phyloP scores from a whole-genome alignment of 352 stramenopile species.

The Phytophthora ohioensis region DNA sequence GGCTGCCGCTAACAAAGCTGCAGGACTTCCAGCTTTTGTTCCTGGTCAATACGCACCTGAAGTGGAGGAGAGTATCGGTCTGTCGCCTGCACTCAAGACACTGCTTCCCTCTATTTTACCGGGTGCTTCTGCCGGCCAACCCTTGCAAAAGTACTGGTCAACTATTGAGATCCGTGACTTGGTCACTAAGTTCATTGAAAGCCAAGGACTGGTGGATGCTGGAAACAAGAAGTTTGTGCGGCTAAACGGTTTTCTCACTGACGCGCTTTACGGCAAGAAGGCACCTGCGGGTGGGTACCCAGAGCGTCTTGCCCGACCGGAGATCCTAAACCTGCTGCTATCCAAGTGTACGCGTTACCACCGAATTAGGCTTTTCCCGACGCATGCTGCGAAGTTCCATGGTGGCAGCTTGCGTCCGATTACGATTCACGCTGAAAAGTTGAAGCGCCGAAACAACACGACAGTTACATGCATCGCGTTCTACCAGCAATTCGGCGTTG shows the following conservation, averaged over 20 bases:
- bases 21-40: constrained; percentile 51
- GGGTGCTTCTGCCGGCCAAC: constrained; percentile 25
- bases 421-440: constrained; percentile 67
- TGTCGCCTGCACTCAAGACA: constrained; percentile 63
- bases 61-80: constrained; percentile 70
- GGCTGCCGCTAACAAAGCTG: constrained; percentile 45
- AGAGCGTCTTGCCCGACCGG: constrained; percentile 60
- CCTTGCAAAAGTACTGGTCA: constrained; percentile 64
- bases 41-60: constrained; percentile 72
- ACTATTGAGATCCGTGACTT: constrained; percentile 63
- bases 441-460: constrained; percentile 79
- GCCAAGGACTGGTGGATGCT: constrained; percentile 59
- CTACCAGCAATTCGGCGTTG: constrained; percentile 86
- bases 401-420: constrained; percentile 68
- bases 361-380: constrained; percentile 73
- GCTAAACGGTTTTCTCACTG: constrained; percentile 70
- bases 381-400: constrained; percentile 70
- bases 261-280: constrained; percentile 83
- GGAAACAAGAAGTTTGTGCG: constrained; percentile 75
- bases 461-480: constrained; percentile 75
- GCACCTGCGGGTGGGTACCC: constrained; percentile 63
- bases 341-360: constrained; percentile 78
- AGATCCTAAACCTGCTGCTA: constrained; percentile 61
- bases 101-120: constrained; percentile 51
- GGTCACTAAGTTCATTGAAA: constrained; percentile 70